These are phyloP conservation scores for Buddleja alternifolia DNA, from an alignment of 257 asterid species.

Conservation along the genomic window DNA sequence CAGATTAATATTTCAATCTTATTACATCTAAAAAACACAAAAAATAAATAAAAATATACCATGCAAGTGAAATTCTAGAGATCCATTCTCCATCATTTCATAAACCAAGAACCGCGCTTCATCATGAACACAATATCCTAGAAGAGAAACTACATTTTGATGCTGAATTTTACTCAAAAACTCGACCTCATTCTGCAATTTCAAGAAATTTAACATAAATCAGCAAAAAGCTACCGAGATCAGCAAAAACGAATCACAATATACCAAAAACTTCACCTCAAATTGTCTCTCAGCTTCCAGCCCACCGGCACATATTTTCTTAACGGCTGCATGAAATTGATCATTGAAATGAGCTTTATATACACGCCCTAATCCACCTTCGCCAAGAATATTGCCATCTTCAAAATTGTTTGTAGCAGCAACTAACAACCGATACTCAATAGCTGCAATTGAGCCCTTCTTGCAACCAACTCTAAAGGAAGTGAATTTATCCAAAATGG, in stretches of 20 bases:
- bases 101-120: constrained; percentile 60
- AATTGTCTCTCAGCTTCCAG: constrained; percentile 51
- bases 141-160: constrained; percentile 60
- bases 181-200: constrained; percentile 49
- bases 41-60: constrained; percentile 37
- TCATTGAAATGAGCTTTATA: constrained; percentile 56
- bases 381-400: constrained; percentile 48
- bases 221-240: too few species aligned
- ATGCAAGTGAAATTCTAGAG: constrained; percentile 64
- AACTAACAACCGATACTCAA: constrained; percentile 51
- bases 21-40: neutral
- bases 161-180: constrained; percentile 56
- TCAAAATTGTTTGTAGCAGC: constrained; percentile 66
- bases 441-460: constrained; percentile 43
- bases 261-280: constrained; percentile 41
- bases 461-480: constrained; percentile 38
- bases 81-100: constrained; percentile 68
- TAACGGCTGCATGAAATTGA: constrained; percentile 51
- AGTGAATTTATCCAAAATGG: constrained; percentile 42
- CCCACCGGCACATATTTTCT: constrained; percentile 41
- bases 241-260: neutral
- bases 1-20: too few species aligned
- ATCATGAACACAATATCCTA: constrained; percentile 59
- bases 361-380: constrained; percentile 58
- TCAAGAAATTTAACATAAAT: neutral